A percentile compares a stretch with the other conserved stretches of the same genome.
Conservation (phyloP, 345 rosid genomes). For the Citrus mangshanensis region DNA sequence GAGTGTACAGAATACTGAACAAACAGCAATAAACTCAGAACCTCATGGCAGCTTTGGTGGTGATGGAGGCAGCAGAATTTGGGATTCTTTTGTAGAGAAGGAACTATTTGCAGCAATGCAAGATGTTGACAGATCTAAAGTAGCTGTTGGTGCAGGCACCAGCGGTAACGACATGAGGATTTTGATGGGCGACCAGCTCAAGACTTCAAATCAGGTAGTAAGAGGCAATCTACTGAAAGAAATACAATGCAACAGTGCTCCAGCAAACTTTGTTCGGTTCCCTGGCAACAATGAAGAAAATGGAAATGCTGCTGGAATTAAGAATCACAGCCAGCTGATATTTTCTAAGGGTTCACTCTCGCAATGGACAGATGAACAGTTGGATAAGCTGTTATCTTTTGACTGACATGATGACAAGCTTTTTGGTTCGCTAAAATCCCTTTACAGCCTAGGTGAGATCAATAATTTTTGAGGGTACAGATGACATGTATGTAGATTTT, state of each 20-base stretch:
- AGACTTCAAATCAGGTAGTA: conserved; percentile 15
- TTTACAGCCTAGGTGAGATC: not conserved
- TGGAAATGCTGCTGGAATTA: not conserved
- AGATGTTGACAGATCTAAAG: conserved; percentile 15
- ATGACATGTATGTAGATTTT: not conserved
- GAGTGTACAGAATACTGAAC: conserved; percentile 17
- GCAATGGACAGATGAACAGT: conserved; percentile 87
- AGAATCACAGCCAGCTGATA: conserved; percentile 15
- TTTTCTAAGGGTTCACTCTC: conserved; percentile 37
- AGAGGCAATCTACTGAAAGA: conserved; percentile 11
- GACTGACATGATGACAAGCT: conserved; percentile 32
- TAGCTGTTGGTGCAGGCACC: conserved; percentile 3
- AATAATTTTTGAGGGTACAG: not conserved
- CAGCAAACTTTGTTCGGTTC: not conserved
- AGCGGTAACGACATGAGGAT: not conserved
- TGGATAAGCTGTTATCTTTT: conserved; percentile 65
- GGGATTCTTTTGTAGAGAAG: conserved; percentile 18
- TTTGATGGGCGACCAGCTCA: conserved; percentile 12
- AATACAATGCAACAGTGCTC: conserved; percentile 8
- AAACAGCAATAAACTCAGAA: conserved; percentile 17
- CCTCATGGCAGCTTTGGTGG: conserved; percentile 11
- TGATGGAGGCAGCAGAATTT: conserved; percentile 23
- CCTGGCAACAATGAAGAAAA: not conserved
- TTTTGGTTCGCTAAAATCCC: not conserved
- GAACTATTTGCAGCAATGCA: conserved; percentile 16